Percentiles rank a stretch among this genome's conserved stretches.
Evolutionary conservation across 108 stramenopile species (phyloP).

Genomic region (Cyclostephanos tholiformis): DNA sequence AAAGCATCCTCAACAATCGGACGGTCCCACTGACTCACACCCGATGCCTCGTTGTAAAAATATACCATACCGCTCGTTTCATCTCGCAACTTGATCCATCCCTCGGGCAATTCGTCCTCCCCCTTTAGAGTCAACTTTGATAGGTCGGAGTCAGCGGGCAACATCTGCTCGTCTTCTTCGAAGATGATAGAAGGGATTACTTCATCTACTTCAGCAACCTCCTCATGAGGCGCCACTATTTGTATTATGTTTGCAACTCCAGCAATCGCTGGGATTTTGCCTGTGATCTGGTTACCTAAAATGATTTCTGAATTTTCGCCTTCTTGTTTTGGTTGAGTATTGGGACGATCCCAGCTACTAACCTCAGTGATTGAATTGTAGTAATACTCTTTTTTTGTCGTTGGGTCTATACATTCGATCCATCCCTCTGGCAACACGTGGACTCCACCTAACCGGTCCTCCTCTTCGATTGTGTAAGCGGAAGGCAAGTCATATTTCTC

Average conservation of each 20-base stretch:
- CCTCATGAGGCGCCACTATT: neutral
- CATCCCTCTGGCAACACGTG: conserved; percentile 41
- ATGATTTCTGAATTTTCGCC: neutral
- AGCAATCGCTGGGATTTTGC: neutral
- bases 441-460: neutral
- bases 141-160: neutral
- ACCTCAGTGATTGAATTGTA: conserved; percentile 55
- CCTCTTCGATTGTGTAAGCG: neutral
- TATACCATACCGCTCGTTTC: conserved; percentile 45
- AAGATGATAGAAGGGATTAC: neutral
- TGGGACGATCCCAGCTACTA: conserved; percentile 72
- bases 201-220: neutral
- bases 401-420: conserved; percentile 49
- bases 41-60: conserved; percentile 50
- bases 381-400: conserved; percentile 49
- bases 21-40: conserved; percentile 59
- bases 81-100: conserved; percentile 63
- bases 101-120: conserved; percentile 37
- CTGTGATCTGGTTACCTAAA: neutral
- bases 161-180: neutral
- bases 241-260: neutral
- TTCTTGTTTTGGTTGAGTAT: neutral
- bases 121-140: neutral
- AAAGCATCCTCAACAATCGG: neutral
- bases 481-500: neutral